phyloP scores from a whole-genome alignment of 2,329 filamentous ascomycete species.

The Pseudogymnoascus sp. region DNA sequence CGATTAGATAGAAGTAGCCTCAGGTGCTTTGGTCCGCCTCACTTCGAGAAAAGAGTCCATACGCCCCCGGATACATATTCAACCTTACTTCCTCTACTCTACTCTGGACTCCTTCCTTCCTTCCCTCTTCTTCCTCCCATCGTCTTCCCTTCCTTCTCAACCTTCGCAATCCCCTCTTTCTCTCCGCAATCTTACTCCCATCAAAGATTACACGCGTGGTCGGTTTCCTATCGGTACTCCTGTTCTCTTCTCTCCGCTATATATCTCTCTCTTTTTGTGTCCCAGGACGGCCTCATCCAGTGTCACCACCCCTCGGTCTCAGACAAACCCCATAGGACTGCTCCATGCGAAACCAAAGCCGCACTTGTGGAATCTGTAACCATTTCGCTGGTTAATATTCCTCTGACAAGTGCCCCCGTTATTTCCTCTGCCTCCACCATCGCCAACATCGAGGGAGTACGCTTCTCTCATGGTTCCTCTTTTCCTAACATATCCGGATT shows the following conservation, averaged over 20 bases:
- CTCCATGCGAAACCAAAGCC: neutral
- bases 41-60: neutral
- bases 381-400: neutral
- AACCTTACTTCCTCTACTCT: slow-evolving; percentile 12
- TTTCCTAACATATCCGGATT: neutral
- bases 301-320: neutral
- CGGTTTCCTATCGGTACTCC: neutral
- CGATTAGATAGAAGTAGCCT: neutral
- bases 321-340: neutral
- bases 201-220: neutral
- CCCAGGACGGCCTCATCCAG: neutral
- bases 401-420: neutral
- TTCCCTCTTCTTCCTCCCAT: slow-evolving; percentile 9
- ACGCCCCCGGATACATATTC: slow-evolving; percentile 14
- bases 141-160: slow-evolving; percentile 10
- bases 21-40: slow-evolving; percentile 6
- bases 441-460: neutral
- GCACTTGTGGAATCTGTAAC: slow-evolving; percentile 1
- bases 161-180: slow-evolving; percentile 12
- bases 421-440: neutral
- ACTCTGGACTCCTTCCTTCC: slow-evolving; percentile 6
- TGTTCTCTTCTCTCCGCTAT: neutral
- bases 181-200: slow-evolving; percentile 5
- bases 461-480: slow-evolving; percentile 4
- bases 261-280: neutral